Evolutionary conservation across 2,329 filamentous ascomycete genomes (phyloP).

Genomic region (Leptodontidium sp.): DNA sequence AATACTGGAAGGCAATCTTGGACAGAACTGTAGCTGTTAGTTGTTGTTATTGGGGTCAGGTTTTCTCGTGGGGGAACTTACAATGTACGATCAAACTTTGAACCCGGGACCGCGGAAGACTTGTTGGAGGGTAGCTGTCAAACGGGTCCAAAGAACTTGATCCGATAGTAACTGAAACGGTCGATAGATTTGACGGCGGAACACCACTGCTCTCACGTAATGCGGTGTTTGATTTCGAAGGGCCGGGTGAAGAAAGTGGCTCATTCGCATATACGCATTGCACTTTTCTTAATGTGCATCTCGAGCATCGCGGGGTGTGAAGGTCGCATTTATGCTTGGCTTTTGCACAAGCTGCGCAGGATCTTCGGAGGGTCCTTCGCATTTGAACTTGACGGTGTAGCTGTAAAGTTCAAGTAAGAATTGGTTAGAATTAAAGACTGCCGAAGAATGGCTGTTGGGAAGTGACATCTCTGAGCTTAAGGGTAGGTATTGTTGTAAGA

Average conservation of each 20-base stretch:
- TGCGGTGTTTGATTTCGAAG: not conserved
- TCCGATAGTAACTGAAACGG: conserved; percentile 38
- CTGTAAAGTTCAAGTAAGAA: not conserved
- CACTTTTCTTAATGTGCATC: conserved; percentile 58
- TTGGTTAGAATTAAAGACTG: not conserved
- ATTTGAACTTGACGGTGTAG: conserved; percentile 46
- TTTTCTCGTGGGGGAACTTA: conserved; percentile 46
- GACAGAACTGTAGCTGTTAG: conserved; percentile 56
- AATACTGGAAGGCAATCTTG: conserved; percentile 67
- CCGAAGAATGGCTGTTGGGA: not conserved
- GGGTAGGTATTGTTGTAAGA: not conserved
- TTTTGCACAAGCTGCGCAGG: conserved; percentile 63
- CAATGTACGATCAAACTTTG: conserved; percentile 65
- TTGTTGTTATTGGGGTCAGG: not conserved
- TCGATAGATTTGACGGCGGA: not conserved
- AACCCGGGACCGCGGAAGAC: conserved; percentile 58
- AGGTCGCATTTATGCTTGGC: conserved; percentile 65
- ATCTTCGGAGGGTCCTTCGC: conserved; percentile 64
- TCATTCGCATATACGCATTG: conserved; percentile 62
- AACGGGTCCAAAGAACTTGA: conserved; percentile 60
- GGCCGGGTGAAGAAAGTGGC: conserved; percentile 45
- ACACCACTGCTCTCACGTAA: not conserved
- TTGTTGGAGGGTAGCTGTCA: conserved; percentile 62
- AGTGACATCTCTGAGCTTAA: not conserved
- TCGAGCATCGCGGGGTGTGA: conserved; percentile 60